Evolutionary conservation across 768 basidiomycete genomes (phyloP).

Genomic region (Neoboletus magnificus): DNA sequence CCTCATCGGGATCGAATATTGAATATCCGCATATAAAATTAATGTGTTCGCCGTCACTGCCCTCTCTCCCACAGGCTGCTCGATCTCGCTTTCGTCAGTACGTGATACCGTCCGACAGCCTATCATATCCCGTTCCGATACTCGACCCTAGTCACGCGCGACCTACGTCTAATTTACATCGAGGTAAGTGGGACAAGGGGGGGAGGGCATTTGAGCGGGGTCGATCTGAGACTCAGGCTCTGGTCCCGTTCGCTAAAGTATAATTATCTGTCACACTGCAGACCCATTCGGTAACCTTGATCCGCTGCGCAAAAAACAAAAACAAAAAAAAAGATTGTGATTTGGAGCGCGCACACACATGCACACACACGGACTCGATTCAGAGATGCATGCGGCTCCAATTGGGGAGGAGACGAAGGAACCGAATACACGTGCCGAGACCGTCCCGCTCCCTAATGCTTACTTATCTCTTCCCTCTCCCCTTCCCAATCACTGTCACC

Average conservation of each 20-base stretch:
- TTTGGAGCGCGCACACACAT: not conserved
- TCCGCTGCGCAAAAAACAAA: not conserved
- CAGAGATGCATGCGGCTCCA: slow-evolving; percentile 1
- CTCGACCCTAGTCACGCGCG: slow-evolving; percentile 4
- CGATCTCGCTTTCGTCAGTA: slow-evolving; percentile 12
- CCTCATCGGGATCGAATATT: slow-evolving; percentile 1
- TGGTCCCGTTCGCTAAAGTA: slow-evolving; percentile 3
- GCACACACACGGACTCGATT: not conserved
- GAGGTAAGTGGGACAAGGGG: not conserved
- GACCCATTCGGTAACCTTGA: slow-evolving; percentile 22
- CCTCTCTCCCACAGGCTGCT: not conserved
- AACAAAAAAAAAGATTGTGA: not conserved
- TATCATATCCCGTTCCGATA: slow-evolving; percentile 1
- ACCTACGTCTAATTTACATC: slow-evolving; percentile 15
- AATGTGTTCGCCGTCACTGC: not conserved
- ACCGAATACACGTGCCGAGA: slow-evolving; percentile 13
- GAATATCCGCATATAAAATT: slow-evolving; percentile 1
- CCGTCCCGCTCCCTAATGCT: not conserved
- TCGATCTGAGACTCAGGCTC: slow-evolving; percentile 6
- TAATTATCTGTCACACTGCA: slow-evolving; percentile 3
- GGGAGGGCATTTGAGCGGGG: slow-evolving; percentile 5
- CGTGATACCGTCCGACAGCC: slow-evolving; percentile 5
- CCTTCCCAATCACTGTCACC: too few species aligned
- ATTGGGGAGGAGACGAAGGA: slow-evolving; percentile 3
- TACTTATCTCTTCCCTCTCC: not conserved